phyloP scores from a whole-genome alignment of 768 basidiomycete species.

The Suillus cothurnatus region DNA sequence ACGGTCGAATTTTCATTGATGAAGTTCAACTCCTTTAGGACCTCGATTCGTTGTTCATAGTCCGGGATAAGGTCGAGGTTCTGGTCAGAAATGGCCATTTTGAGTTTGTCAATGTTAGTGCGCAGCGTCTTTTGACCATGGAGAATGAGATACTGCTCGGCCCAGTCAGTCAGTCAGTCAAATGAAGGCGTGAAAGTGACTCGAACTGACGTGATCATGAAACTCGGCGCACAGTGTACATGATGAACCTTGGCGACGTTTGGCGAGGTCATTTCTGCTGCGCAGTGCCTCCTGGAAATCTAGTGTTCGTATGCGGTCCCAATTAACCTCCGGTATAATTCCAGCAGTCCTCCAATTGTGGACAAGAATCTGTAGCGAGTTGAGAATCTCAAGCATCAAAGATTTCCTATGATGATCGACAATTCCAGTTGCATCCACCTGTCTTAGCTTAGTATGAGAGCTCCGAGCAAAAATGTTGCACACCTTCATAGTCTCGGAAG shows the following conservation, averaged over 20 bases:
- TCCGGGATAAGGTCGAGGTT: conserved; percentile 96
- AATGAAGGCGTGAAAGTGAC: conserved; percentile 1
- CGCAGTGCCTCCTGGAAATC: conserved; percentile 89
- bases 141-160: conserved; percentile 65
- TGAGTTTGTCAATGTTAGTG: conserved; percentile 74
- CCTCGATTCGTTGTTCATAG: conserved; percentile 92
- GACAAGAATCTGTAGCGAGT: conserved; percentile 50
- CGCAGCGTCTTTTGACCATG: conserved; percentile 79
- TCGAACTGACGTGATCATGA: conserved; percentile 65
- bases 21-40: conserved; percentile 89
- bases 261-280: conserved; percentile 51
- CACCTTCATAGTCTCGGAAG: conserved; percentile 73
- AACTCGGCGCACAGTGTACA: conserved; percentile 73
- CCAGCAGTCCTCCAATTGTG: conserved; percentile 56
- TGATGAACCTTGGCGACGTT: conserved; percentile 42
- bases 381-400: conserved; percentile 57
- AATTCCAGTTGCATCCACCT: conserved; percentile 76
- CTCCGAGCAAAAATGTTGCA: conserved; percentile 7
- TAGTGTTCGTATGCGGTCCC: conserved; percentile 78
- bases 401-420: conserved; percentile 66
- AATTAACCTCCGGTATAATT: conserved; percentile 76
- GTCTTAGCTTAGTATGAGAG: conserved; percentile 10
- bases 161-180: conserved; percentile 14
- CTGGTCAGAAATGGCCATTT: conserved; percentile 90
- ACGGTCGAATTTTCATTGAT: conserved; percentile 97